phyloP scores from a whole-genome alignment of 768 basidiomycete genomes.

The Naematelia aurantialba region DNA sequence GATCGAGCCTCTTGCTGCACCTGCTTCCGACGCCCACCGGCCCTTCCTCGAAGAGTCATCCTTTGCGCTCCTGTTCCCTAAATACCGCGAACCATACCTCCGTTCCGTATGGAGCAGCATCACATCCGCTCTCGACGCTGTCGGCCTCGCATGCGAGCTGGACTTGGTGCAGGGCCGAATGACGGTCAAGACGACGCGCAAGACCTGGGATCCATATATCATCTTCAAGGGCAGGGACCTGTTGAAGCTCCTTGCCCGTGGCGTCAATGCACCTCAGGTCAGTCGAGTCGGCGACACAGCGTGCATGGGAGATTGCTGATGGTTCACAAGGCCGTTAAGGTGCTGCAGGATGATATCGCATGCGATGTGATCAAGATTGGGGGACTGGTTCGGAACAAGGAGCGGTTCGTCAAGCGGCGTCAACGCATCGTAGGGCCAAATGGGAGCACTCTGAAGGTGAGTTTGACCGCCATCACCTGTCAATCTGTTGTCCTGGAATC shows the following conservation, averaged over 20 bases:
- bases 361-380: conserved; percentile 99
- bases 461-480: conserved; percentile 24
- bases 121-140: conserved; percentile 68
- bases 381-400: conserved; percentile 87
- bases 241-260: conserved; percentile 89
- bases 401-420: conserved; percentile 89
- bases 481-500: no score
- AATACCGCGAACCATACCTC: conserved; percentile 88
- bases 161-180: conserved; percentile 95
- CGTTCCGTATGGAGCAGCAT: conserved; percentile 92
- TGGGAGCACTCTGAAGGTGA: conserved; percentile 92
- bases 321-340: conserved; percentile 62
- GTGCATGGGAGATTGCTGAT: neutral
- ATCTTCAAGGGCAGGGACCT: conserved; percentile 93
- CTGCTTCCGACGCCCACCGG: conserved; percentile 58
- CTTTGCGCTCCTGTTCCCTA: conserved; percentile 96
- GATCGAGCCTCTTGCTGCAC: conserved; percentile 69
- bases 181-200: conserved; percentile 94
- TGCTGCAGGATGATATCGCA: conserved; percentile 80
- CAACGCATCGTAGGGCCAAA: conserved; percentile 97
- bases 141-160: conserved; percentile 78
- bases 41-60: conserved; percentile 90
- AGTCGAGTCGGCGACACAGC: conserved; percentile 2
- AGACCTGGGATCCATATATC: conserved; percentile 94
- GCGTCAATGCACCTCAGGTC: conserved; percentile 63